Base-by-base conservation (phyloP, 2,329 filamentous ascomycete species). In the Colletotrichum sp. region DNA sequence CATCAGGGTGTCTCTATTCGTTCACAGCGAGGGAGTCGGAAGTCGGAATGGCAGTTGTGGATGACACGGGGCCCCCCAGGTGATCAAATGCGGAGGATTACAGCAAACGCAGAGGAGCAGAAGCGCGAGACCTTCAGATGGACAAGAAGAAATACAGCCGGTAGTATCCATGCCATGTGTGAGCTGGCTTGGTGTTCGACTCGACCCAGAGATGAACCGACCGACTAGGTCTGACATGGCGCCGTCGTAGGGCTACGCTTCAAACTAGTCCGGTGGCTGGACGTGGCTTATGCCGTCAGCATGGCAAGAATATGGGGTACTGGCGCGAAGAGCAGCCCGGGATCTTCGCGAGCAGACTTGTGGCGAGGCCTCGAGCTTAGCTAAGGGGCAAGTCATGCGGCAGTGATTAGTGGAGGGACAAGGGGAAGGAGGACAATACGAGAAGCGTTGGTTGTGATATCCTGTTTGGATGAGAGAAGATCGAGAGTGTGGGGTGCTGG, bases 341-440 rank as follows among this genome's bases (percentile, higher is more conserved):
- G 44, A 52, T 32, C 64, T 65, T 18, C 69, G 57, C 32, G 59
- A 24, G 39, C 21, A 36, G 62, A 36, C 70, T 24, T 44, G 65
- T 26, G 36, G 62, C 66, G 26, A 71, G 36, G 60, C 16, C 52
- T 30, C 15, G 59, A 64, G 52, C 65, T 67, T 64, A 69, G 68
- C 55, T 67, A 63, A 75, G 69, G 69, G 57, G 62, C 32, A 68
- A 77, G 75, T 78, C 77, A 77, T 69, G 77, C 64, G 77, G 62
- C 18, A 39, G 36, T 66, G 32, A 39, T 68, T 60, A 55, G 39
- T 52, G 10, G 57, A 28, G 49, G 49, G 44, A 52, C 26, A 62
- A 57, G 34, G 65, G 36, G 55, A 36, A 62, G 21, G n/a, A 69
- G 60, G 63, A 65, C 62, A 28, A 77, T 72, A 71, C 68, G 77